Evolutionary conservation across 176 grass and related monocot species (phyloP).

Genomic region (Cymbopogon citratus): DNA sequence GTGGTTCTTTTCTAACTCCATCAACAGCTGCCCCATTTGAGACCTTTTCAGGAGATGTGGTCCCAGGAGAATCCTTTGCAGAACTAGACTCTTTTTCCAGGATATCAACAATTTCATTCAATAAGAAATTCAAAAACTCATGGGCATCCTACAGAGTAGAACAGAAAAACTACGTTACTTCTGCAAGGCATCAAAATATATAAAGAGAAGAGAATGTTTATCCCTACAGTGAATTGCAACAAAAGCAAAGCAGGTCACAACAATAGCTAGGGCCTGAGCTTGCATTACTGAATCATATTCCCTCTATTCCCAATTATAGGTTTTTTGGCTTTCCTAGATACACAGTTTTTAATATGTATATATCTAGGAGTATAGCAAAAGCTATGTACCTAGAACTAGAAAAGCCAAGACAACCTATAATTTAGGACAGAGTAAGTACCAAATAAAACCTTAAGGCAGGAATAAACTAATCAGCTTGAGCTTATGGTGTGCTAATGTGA

Average conservation of each 20-base stretch:
- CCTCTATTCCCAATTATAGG: neutral
- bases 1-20: constrained; percentile 47
- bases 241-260: neutral
- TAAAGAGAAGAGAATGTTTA: neutral
- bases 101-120: constrained; percentile 94
- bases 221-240: neutral
- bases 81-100: constrained; percentile 65
- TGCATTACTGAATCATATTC: neutral
- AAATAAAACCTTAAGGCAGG: neutral
- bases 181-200: constrained; percentile 7
- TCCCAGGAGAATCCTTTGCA: constrained; percentile 46
- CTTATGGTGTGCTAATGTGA: neutral
- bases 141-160: constrained; percentile 78
- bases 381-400: neutral
- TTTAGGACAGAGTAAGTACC: neutral
- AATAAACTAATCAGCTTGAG: constrained; percentile 23
- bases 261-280: constrained; percentile 5
- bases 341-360: neutral
- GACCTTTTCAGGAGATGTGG: constrained; percentile 34
- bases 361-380: neutral
- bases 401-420: neutral
- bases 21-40: constrained; percentile 45
- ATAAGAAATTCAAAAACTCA: constrained; percentile 89
- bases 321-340: neutral
- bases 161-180: constrained; percentile 17